A percentile compares a stretch with the other conserved stretches of the same genome.
phyloP scores from a whole-genome alignment of 2,329 filamentous ascomycete genomes.

The Neofusicoccum kwambonambiense region DNA sequence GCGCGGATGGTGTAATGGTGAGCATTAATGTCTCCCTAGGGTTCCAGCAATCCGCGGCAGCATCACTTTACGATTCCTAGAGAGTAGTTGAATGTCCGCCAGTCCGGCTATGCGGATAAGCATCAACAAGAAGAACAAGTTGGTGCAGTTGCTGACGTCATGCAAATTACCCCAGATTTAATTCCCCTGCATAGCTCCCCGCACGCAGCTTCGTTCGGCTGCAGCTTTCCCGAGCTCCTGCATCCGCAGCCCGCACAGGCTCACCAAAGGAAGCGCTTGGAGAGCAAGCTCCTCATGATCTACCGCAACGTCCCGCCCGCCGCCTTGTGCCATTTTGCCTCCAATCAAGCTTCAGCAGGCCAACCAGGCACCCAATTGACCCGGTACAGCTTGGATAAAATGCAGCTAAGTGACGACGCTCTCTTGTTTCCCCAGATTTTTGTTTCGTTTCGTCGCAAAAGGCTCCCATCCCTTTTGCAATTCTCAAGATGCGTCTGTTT shows the following conservation, averaged over 20 bases:
- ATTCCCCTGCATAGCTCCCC: not conserved
- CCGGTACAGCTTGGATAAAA: not conserved
- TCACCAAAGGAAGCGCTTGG: not conserved
- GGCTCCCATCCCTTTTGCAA: not conserved
- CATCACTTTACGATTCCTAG: no score
- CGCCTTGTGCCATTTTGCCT: conserved; percentile 1
- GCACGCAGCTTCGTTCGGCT: conserved; percentile 1
- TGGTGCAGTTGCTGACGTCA: not conserved
- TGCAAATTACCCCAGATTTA: conserved; percentile 10
- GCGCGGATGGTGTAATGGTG: no score
- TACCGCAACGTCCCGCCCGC: not conserved
- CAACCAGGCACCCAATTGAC: not conserved
- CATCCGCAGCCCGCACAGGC: not conserved
- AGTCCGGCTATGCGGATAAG: no score
- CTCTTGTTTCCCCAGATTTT: not conserved
- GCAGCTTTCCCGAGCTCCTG: conserved; percentile 2
- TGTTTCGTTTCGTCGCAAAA: not conserved
- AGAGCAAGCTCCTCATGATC: conserved; percentile 5
- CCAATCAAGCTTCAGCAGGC: conserved; percentile 8
- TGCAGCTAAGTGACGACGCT: not conserved
- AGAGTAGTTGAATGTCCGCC: no score
- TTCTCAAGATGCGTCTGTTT: conserved; percentile 3
- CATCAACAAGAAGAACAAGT: no score
- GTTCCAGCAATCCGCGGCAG: no score
- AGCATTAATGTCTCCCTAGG: no score